phyloP scores from a whole-genome alignment of 345 rosid species.

The Eucalyptus decipiens region DNA sequence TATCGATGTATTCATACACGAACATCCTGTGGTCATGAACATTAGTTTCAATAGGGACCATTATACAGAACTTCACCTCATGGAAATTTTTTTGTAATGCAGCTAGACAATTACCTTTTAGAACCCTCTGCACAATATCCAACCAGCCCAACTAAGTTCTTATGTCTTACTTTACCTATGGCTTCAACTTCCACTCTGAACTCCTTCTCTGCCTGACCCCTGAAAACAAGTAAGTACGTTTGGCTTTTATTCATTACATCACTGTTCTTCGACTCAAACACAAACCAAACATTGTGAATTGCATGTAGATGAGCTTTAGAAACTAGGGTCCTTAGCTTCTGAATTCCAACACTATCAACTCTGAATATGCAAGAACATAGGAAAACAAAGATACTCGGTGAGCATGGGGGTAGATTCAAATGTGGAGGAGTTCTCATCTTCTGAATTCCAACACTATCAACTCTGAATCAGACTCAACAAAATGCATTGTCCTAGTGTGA shows the following conservation, averaged over 20 bases:
- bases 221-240: slow-evolving; percentile 1
- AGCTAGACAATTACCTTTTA: slow-evolving; percentile 46
- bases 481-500: neutral
- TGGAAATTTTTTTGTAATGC: neutral
- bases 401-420: neutral
- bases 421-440: neutral
- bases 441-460: neutral
- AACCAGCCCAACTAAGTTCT: slow-evolving; percentile 85
- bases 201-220: slow-evolving; percentile 98
- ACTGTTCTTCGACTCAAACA: neutral
- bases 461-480: neutral
- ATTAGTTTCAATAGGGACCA: neutral
- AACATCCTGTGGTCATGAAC: slow-evolving; percentile 58
- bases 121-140: slow-evolving; percentile 85
- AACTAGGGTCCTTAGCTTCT: neutral
- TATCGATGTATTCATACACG: slow-evolving; percentile 81
- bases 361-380: neutral
- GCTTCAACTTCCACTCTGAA: slow-evolving; percentile 95
- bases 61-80: neutral
- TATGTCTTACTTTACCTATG: slow-evolving; percentile 93
- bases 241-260: neutral
- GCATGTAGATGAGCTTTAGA: neutral
- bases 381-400: neutral
- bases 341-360: too few species aligned
- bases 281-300: neutral